Conservation (phyloP, 2,329 filamentous ascomycete genomes). For the Stenocarpella maydis region DNA sequence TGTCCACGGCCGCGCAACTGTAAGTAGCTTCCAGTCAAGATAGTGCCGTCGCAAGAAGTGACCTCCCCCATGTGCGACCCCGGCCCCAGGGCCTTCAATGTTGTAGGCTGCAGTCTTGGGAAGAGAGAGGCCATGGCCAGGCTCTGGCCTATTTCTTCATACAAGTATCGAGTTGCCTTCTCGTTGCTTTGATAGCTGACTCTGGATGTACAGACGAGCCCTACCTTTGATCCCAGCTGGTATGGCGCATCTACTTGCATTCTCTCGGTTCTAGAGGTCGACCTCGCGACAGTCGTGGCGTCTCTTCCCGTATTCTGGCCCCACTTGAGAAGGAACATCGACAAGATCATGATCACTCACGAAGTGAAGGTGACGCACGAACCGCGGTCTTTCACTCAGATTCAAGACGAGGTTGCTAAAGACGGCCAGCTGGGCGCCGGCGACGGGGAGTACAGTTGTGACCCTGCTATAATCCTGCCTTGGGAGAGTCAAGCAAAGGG, state of each 20-base stretch:
- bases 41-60: not conserved
- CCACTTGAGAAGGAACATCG: constrained; percentile 39
- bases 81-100: too few relatives aligned
- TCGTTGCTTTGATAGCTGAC: not conserved
- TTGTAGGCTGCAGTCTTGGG: too few relatives aligned
- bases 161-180: not conserved
- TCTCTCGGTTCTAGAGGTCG: constrained; percentile 41
- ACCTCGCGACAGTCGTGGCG: constrained; percentile 41
- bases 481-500: constrained; percentile 9
- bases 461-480: not conserved
- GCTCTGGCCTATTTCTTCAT: too few relatives aligned
- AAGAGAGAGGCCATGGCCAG: too few relatives aligned
- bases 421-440: not conserved
- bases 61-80: not conserved
- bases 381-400: constrained; percentile 24
- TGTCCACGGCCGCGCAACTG: constrained; percentile 36
- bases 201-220: not conserved
- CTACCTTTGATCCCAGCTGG: constrained; percentile 41
- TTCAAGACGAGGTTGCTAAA: constrained; percentile 12
- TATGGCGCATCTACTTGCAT: constrained; percentile 40
- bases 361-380: constrained; percentile 38
- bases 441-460: not conserved
- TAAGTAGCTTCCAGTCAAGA: not conserved
- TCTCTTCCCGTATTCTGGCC: constrained; percentile 45
- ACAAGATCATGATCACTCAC: constrained; percentile 41